Conservation (phyloP, 768 basidiomycete species). For the Naganishia onofrii region DNA sequence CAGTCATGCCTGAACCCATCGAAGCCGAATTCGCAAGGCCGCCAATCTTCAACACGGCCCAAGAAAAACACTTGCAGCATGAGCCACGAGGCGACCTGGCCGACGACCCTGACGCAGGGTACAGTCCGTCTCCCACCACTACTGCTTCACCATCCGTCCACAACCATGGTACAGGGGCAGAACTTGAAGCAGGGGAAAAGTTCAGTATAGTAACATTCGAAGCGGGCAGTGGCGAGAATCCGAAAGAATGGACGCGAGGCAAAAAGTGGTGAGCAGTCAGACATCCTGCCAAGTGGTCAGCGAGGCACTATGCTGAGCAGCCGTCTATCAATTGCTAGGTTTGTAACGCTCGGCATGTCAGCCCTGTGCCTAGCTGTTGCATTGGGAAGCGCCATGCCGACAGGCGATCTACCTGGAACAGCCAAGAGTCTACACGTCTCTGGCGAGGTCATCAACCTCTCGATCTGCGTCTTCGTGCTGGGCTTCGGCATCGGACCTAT, state of each 20-base stretch:
- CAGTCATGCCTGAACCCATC: not conserved
- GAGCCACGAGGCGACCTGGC: slow-evolving; percentile 9
- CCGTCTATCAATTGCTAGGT: slow-evolving; percentile 1
- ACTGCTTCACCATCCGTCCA: not conserved
- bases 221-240: slow-evolving; percentile 35
- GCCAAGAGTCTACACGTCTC: slow-evolving; percentile 35
- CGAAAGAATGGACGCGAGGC: slow-evolving; percentile 34
- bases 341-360: slow-evolving; percentile 32
- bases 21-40: slow-evolving; percentile 1
- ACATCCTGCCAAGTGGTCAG: not conserved
- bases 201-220: slow-evolving; percentile 37
- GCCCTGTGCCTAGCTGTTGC: slow-evolving; percentile 44
- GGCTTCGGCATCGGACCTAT: slow-evolving; percentile 50
- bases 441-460: slow-evolving; percentile 37
- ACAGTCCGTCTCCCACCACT: not conserved
- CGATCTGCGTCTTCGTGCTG: slow-evolving; percentile 38
- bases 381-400: slow-evolving; percentile 41
- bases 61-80: not conserved
- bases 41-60: not conserved
- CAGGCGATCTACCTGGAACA: slow-evolving; percentile 40
- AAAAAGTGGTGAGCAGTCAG: slow-evolving; percentile 38
- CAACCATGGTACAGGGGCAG: not conserved
- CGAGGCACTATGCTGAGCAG: not conserved
- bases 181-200: not conserved
- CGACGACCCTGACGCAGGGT: not conserved